Conservation (phyloP, 176 grass and related monocot species). For the Rhynchospora breviuscula region DNA sequence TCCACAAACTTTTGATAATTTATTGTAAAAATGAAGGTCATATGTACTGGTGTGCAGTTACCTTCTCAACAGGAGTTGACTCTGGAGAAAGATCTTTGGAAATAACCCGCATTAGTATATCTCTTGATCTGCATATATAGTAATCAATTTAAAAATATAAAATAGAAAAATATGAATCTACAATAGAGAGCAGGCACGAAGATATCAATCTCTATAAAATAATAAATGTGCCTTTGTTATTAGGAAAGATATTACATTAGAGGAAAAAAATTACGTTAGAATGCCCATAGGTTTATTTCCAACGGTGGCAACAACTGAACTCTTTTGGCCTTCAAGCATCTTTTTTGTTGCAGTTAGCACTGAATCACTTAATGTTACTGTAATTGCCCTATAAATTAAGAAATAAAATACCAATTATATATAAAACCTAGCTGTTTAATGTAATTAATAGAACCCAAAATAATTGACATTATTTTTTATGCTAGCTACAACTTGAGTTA, state of each 20-base stretch:
- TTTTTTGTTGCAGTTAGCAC: slow-evolving; percentile 56
- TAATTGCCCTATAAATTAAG: slow-evolving; percentile 37
- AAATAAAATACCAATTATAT: background rate
- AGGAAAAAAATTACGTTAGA: slow-evolving; percentile 45
- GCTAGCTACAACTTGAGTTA: background rate
- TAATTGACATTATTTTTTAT: background rate
- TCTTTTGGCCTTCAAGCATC: slow-evolving; percentile 58
- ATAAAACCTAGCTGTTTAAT: background rate
- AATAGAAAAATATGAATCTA: background rate
- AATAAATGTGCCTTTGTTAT: background rate
- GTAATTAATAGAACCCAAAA: background rate
- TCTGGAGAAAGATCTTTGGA: slow-evolving; percentile 50
- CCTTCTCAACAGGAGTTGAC: slow-evolving; percentile 49
- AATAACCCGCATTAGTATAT: slow-evolving; percentile 72
- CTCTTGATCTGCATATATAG: slow-evolving; percentile 37
- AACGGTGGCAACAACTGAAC: slow-evolving; percentile 45
- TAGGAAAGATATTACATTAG: background rate
- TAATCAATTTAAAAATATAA: background rate
- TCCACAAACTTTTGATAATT: background rate
- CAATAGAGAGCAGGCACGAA: too few species aligned
- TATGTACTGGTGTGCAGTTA: background rate
- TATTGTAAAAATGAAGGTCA: slow-evolving; percentile 10
- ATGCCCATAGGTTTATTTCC: slow-evolving; percentile 62
- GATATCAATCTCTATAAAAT: background rate
- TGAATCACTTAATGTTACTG: slow-evolving; percentile 45